These are phyloP conservation scores for Talaromyces adpressus DNA, from an alignment of 495 filamentous ascomycete genomes.

Conservation along the genomic window DNA sequence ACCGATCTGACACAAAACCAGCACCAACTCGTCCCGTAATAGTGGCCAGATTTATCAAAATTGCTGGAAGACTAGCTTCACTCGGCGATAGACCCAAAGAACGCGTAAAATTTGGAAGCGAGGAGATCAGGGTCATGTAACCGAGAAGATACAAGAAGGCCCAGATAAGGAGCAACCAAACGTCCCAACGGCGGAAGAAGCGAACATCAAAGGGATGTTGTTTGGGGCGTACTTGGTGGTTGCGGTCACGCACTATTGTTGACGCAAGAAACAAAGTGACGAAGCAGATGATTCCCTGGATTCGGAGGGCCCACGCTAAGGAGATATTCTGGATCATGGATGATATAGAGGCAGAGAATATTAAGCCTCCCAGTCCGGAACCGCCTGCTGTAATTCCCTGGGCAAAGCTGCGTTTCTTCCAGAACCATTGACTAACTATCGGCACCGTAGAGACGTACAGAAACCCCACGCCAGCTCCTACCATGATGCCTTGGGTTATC, in stretches of 20 bases:
- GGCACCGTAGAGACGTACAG: constrained; percentile 55
- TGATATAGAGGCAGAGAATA: constrained; percentile 33
- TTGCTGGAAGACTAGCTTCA: constrained; percentile 10
- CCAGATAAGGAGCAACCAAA: constrained; percentile 54
- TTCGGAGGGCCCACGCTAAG: constrained; percentile 59
- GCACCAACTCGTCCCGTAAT: constrained; percentile 59
- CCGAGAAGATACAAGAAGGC: constrained; percentile 60
- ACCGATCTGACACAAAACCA: constrained; percentile 57
- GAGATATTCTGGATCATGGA: constrained; percentile 44
- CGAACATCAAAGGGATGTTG: not conserved
- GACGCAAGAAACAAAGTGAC: constrained; percentile 51
- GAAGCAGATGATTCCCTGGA: constrained; percentile 54
- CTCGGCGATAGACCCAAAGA: constrained; percentile 57
- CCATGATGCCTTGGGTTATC: constrained; percentile 63
- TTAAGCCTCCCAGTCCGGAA: constrained; percentile 61
- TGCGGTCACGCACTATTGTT: constrained; percentile 61
- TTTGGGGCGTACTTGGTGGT: constrained; percentile 32
- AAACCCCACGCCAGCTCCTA: constrained; percentile 66
- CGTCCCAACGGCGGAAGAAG: constrained; percentile 29
- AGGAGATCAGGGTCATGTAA: constrained; percentile 67
- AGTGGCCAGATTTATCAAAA: constrained; percentile 14
- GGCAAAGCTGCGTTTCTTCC: constrained; percentile 55
- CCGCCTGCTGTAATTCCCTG: constrained; percentile 60
- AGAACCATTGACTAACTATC: constrained; percentile 71
- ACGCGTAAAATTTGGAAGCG: constrained; percentile 60